Percentiles rank a stretch among this genome's conserved stretches.
Conservation (phyloP, 192 early-diverging fungal species). For the Entrophospora sp. region DNA sequence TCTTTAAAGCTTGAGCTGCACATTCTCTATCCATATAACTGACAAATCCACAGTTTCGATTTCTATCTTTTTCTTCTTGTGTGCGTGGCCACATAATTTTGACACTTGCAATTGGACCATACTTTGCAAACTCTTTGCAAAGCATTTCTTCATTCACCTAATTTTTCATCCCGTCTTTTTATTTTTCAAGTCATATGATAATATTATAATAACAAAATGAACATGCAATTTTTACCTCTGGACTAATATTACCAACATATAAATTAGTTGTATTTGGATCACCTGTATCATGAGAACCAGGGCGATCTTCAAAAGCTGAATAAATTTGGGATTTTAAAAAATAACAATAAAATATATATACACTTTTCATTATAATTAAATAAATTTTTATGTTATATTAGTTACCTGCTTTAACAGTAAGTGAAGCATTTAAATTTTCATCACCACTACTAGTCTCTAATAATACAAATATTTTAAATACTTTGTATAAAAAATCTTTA, state of each 20-base stretch:
- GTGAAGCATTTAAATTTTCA: conserved; percentile 1
- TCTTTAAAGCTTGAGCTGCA: conserved; percentile 60
- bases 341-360: background rate
- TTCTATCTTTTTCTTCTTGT: conserved; percentile 68
- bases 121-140: conserved; percentile 66
- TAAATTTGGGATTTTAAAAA: background rate
- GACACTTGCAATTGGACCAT: conserved; percentile 80
- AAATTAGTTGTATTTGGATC: conserved; percentile 77
- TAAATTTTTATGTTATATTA: background rate
- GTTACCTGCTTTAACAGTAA: conserved; percentile 21
- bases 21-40: conserved; percentile 74
- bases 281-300: conserved; percentile 62
- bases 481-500: conserved; percentile 4
- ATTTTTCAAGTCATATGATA: background rate
- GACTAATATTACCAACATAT: conserved; percentile 74
- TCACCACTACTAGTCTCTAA: conserved; percentile 5
- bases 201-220: background rate
- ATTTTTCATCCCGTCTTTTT: too few species aligned
- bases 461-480: too few species aligned
- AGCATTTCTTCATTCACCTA: conserved; percentile 60
- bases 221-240: conserved; percentile 31
- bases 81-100: conserved; percentile 96
- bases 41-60: conserved; percentile 79
- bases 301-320: conserved; percentile 27
- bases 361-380: background rate